Base-by-base conservation (phyloP, 2,329 filamentous ascomycete genomes). In the Zopfia rhizophila region DNA sequence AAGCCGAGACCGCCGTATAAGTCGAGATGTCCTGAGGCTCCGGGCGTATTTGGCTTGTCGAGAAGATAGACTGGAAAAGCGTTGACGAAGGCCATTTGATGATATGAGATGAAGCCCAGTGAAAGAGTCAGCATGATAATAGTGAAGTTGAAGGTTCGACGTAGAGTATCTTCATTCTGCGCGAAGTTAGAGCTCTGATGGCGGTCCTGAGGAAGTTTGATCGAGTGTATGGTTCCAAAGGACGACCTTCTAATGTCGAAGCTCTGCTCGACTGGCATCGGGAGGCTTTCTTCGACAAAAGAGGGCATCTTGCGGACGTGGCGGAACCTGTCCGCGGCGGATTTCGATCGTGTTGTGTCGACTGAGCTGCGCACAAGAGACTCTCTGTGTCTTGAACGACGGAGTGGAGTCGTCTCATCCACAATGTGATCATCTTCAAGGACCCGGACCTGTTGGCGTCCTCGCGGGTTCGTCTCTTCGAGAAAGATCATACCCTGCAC, bases 51-150 rank as follows among this genome's bases (percentile, higher is more conserved):
- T 16, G 82, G 80, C 17, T 84, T 77, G 58, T 96, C 91, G 66
- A 96, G 90, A 41, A 96, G 84, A 74, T 96, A 97, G 49, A 97
- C 96, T 7, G 92, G 92, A 38, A 96, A 79, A 1, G 96, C 82
- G 64, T 95, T 90, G 65, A 96, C 91, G 72, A 90, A 97, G 1
- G 89, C 91, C 91, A 97, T 97, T 44, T 70, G 67, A 28, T 97
- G 92, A 71, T 95, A 96, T 7, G 90, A 92, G 74, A 95, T 95
- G 55, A 97, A 88, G 36, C 88, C 89, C 48, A 97, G 77, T 2
- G 91, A 86, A n/a, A 91, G 63, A 33, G 93, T 85, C 38, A 96
- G 81, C 74, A 90, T 86, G 58, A 89, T 78, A 44, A 96, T 86
- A 39, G 82, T 84, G 70, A 72, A 78, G 17, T 82, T 86, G 61